Conservation (phyloP, 31 red algal species). For the Porphyra umbilicalis region DNA sequence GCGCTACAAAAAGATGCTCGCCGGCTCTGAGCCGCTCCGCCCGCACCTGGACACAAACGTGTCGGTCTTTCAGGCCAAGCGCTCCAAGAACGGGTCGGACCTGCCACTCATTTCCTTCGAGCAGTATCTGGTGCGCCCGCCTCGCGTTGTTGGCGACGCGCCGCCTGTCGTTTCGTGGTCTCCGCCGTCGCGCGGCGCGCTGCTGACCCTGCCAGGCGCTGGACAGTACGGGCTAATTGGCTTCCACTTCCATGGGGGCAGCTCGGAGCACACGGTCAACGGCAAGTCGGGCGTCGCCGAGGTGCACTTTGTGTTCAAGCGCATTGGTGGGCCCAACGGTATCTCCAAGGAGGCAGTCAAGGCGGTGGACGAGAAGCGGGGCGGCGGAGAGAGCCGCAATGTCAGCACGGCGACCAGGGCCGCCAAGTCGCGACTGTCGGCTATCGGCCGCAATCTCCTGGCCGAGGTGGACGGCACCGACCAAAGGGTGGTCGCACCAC, state of each 20-base stretch:
- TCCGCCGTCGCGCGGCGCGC: constrained; percentile 30
- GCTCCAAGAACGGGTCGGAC: neutral
- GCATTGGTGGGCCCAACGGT: neutral
- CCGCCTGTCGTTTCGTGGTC: constrained; percentile 43
- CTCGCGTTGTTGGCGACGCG: constrained; percentile 58
- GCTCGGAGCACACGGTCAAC: constrained; percentile 42
- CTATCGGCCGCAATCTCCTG: neutral
- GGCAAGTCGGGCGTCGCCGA: constrained; percentile 26
- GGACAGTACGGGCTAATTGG: constrained; percentile 14
- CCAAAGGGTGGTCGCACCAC: neutral
- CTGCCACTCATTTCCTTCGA: constrained; percentile 25
- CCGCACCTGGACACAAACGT: neutral
- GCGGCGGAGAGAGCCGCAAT: constrained; percentile 2
- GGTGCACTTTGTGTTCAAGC: constrained; percentile 56
- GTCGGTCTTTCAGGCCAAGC: neutral
- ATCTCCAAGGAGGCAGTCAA: neutral
- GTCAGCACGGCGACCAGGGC: constrained; percentile 1
- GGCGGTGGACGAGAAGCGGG: neutral
- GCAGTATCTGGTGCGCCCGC: constrained; percentile 34
- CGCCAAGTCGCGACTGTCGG: neutral
- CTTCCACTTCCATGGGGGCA: constrained; percentile 47
- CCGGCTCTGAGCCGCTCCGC: neutral
- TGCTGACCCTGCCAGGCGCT: constrained; percentile 11
- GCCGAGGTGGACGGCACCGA: neutral
- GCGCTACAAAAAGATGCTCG: constrained; percentile 14